Base-by-base conservation (phyloP, 768 basidiomycete species). In the Lentinus brumalis region DNA sequence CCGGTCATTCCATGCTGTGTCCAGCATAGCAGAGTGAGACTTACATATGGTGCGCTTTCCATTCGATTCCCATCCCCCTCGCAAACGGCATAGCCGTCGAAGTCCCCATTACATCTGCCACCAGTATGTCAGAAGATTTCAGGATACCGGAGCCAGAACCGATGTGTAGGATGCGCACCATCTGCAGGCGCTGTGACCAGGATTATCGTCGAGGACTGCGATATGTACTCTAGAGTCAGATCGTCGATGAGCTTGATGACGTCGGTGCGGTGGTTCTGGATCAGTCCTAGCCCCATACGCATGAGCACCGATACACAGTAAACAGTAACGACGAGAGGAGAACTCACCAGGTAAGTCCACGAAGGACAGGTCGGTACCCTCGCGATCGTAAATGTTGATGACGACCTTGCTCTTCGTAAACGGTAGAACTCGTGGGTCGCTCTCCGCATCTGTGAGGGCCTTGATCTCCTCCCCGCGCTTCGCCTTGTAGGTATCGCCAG, bases 141-240 rank as follows among this genome's bases (percentile, higher is more conserved):
- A 26, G 21, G 21, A 26, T 26, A 26, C 21, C 21, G 21, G 21
- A 26, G 21, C 21, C 21, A 26, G 21, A 26, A 26, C 21, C 21
- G 21, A 26, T 26, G 41, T 14, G 16, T 29, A 14, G n/a, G 1
- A 2, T 1, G 65, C 69, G 60, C 60, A 86, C 88, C 87, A 51
- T 75, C 82, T 79, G 87, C 86, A 0, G 89, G 86, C 55, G 89
- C 82, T 0, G 86, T 82, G 0, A 89, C 80, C 1, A 91, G 77
- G 55, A 91, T 85, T 11, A 91, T 67, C 0, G 84, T 83, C 50
- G 87, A 86, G 8, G 73, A 61, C n/a, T 72, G 72, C 6, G 45
- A 53, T 63, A 88, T 85, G 52, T 84, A 77, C 3, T 69, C 66
- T 38, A 76, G 77, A 0, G 83, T 84, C 5, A 90, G 72, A 18